phyloP scores from a whole-genome alignment of 805 yeast genomes.

The Pichia cephalocereana region DNA sequence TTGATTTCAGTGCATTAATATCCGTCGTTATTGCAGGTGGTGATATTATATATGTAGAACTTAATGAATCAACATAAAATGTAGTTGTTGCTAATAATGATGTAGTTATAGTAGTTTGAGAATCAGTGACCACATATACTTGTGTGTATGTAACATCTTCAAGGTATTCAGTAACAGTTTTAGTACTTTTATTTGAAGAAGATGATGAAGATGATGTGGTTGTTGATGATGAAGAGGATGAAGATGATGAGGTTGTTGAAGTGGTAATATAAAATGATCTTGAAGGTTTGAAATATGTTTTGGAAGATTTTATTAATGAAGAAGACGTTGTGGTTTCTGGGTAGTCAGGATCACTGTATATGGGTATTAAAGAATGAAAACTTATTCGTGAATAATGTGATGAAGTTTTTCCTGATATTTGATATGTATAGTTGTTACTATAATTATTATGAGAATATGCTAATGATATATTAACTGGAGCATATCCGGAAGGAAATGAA shows the following conservation, averaged over 20 bases:
- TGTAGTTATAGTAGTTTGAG: slow-evolving; percentile 20
- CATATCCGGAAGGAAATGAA: slow-evolving; percentile 8
- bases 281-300: not conserved
- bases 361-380: not conserved
- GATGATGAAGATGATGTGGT: not conserved
- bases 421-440: not conserved
- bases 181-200: slow-evolving; percentile 6
- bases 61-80: slow-evolving; percentile 7
- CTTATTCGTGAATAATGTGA: not conserved
- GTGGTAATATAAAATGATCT: not conserved
- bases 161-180: slow-evolving; percentile 11
- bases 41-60: slow-evolving; percentile 10
- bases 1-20: slow-evolving; percentile 11
- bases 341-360: not conserved
- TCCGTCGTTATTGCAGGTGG: slow-evolving; percentile 24
- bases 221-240: not conserved
- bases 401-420: not conserved
- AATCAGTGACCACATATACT: slow-evolving; percentile 21
- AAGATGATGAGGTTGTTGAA: not conserved
- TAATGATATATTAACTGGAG: not conserved
- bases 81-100: slow-evolving; percentile 16
- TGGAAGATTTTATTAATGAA: not conserved
- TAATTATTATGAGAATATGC: not conserved
- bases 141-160: slow-evolving; percentile 20
- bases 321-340: not conserved